Base-by-base conservation (phyloP, 2,329 filamentous ascomycete species). In the Sporothrix protearum region DNA sequence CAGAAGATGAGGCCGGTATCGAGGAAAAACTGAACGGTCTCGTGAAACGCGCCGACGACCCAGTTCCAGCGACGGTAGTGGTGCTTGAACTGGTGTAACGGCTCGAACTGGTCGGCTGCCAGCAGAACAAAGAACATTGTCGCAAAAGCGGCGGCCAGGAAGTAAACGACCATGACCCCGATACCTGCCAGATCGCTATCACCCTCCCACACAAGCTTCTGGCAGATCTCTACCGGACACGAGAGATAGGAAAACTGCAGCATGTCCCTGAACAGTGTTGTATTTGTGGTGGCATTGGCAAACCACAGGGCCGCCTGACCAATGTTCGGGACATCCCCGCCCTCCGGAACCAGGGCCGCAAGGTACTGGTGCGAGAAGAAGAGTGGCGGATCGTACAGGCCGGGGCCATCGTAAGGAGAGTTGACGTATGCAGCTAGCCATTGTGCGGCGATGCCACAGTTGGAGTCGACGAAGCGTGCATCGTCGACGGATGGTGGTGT, bases 151-250 rank as follows among this genome's bases (percentile, higher is more conserved):
- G 74, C 73, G 1, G 74, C 74, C 28, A 76, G 30, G 30, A 72
- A 76, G 67, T 75, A 76, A 4, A 74, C 73, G 1, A 76, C 63
- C 53, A 76, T 64, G 68, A 76, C 75, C 19, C 75, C 75, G 68
- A 73, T 70, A 4, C 75, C 75, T 9, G 74, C 74, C 19, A 75
- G 67, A 49, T 77, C 76, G 7, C 70, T 36, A n/a, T 77, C 75
- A 39, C 76, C 75, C 4, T 49, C 45, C 71, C 74, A 76, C 67
- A 69, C 61, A 6, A 76, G 66, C 6, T 70, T 69, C 63, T 69
- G 53, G 69, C 75, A 76, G 19, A 76, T 47, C 5, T 72, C 30
- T 2, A 1, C 10, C 2, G 57, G 7, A n/a, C 72, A 74, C 2
- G 36, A 28, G 1, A 25, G 3, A 16, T 42, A 53, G 7, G 73